Base-by-base conservation (phyloP, 805 yeast genomes). In the Kodamaea fukazawae region DNA sequence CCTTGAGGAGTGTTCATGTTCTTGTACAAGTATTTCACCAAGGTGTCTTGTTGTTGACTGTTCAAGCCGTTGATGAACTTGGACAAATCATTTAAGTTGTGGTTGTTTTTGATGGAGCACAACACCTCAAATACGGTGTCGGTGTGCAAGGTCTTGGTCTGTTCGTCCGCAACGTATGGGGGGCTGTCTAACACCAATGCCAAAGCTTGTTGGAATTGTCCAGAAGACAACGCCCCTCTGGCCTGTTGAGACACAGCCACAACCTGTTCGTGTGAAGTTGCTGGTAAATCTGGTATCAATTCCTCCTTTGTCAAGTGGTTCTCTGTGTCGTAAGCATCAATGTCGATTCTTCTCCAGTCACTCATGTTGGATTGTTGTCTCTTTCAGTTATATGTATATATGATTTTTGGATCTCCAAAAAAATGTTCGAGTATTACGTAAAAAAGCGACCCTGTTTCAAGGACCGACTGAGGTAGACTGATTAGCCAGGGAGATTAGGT, bases 281-380 rank as follows among this genome's bases (percentile, higher is more conserved):
- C 38, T 7, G 76, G 75, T 31, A 72, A 62, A 47, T 75, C 71
- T 9, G 83, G 81, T 14, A 75, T 63, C 53, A 86, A 71, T 37
- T 86, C 91, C 49, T 75, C 79, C 32, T 73, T 71, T 23, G 82
- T 71, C 46, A 86, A 62, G 53, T 78, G 80, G 51, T 75, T 76
- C 34, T 90, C 96, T 3, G 95, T 86, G 57, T 90, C 96, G 49
- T 80, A 81, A 12, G 88, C 86, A 63, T 93, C 98, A 39, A 93
- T 81, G 61, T 93, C 96, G 52, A 91, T 87, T 75, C 93, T 81
- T 76, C 99, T 84, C 95, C 95, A 86, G 57, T 83, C 89, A 45
- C 77, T 81, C 79, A 79, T 77, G 25, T 29, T 36, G 27, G 27
- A 5, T 48, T 13, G 15, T 27, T 27, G 13, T 6, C 15, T 27